Evolutionary conservation across 2,329 filamentous ascomycete species (phyloP), one percentile per base, ranked within the genome.

Genomic region (Trichoderma sp.): DNA sequence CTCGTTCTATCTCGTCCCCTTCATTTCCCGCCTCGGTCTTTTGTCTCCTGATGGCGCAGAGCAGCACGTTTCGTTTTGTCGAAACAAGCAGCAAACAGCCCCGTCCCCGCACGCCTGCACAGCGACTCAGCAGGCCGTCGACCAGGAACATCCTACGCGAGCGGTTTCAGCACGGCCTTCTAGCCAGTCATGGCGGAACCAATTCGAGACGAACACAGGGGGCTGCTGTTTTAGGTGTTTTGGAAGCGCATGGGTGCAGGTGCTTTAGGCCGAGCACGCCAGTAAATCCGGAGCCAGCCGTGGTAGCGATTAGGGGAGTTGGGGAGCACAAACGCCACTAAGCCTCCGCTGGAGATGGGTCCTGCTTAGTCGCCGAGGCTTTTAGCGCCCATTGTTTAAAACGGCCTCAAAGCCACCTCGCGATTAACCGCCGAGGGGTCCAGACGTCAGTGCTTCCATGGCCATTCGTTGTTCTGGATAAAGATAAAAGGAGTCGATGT

Each of bases 251-350:
- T 32, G 26, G 59, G 30, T 39, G 26, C 26, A 26, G 26, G 26
- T 26, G 26, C 46, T 46, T 18, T 24, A 54, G 26, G 4, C 49
- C 26, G 43, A 3, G 30, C 43, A 8, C 30, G 8, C 8, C 30
- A 54, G 51, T 58, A 58, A 66, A 56, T 61, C 58, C 66, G 66
- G 68, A 64, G 60, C 54, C 60, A 69, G 67, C 59, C 67, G 59
- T 30, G 6, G 6, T 66, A 32, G 43, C 64, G 26, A 26, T 52
- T 46, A 34, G n/a, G n/a, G n/a, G n/a, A n/a, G n/a, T 26, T 2
- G 52, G 21, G 39, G 14, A 55, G 21, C 46, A 24, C 21, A 24
- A 24, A 49, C 46, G 66, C 66, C 58, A 56, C 58, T 46, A 46
- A 56, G 24, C 58, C 18, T 21, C 30, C 51, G 61, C 51, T 55